These are phyloP conservation scores for Solanum chilense DNA, from an alignment of 257 asterid genomes.

Conservation along the genomic window DNA sequence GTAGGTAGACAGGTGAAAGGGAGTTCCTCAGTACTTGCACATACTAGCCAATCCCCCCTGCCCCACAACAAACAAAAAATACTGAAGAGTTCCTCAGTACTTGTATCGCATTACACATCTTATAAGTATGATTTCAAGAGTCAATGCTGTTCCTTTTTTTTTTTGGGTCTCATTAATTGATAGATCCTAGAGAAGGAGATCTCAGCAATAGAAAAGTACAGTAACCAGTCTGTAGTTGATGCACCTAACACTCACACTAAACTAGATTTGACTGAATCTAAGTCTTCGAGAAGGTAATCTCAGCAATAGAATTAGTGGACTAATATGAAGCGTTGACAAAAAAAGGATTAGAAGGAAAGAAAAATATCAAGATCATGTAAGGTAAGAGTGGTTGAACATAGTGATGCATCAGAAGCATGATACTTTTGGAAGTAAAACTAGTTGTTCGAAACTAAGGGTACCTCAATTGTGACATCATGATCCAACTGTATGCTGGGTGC, in stretches of 20 bases:
- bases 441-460: background rate
- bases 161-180: background rate
- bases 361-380: background rate
- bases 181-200: background rate
- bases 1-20: background rate
- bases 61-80: no score
- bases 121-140: background rate
- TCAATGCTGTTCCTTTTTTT: background rate
- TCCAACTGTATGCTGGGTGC: slow-evolving; percentile 44
- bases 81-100: no score
- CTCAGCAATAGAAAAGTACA: background rate
- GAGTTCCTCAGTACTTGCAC: no score
- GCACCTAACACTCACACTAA: background rate
- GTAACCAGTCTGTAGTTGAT: background rate
- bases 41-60: no score
- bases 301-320: background rate
- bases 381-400: background rate
- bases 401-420: background rate
- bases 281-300: background rate
- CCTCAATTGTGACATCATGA: slow-evolving; percentile 79
- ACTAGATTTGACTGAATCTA: background rate
- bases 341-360: background rate
- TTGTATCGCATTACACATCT: background rate
- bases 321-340: background rate
- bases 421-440: background rate